Conservation (phyloP, 2,329 filamentous ascomycete species). For the Trichocomaceae sp. region DNA sequence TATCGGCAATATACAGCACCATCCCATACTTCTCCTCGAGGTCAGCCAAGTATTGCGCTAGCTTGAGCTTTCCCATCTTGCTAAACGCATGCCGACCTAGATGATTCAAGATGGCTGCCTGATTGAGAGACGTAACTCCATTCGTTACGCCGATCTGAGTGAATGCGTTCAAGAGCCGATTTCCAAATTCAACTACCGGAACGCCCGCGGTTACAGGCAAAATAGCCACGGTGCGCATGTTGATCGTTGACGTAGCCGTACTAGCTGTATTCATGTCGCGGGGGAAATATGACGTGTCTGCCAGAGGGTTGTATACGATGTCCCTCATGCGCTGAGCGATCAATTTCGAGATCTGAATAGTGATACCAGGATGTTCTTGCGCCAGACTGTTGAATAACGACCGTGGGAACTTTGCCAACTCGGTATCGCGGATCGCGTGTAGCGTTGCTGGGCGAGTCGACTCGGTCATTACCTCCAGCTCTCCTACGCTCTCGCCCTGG, state of each 20-base stretch:
- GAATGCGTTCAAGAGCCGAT: conserved; percentile 77
- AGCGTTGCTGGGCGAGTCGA: conserved; percentile 82
- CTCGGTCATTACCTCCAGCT: conserved; percentile 94
- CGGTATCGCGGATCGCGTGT: conserved; percentile 93
- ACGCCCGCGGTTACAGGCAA: conserved; percentile 86
- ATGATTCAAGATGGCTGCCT: conserved; percentile 89
- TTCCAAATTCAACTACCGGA: conserved; percentile 91
- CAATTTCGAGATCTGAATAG: conserved; percentile 98
- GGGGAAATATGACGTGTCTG: conserved; percentile 58
- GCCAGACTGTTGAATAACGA: conserved; percentile 96
- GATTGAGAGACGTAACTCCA: conserved; percentile 85
- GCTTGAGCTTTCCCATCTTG: conserved; percentile 91
- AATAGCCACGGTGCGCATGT: conserved; percentile 86
- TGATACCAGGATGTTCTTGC: conserved; percentile 94
- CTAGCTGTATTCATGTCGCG: conserved; percentile 47
- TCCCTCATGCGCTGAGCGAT: conserved; percentile 87
- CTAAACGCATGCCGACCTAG: conserved; percentile 94
- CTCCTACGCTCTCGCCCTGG: conserved; percentile 94
- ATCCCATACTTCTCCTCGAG: conserved; percentile 95
- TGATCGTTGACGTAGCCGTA: conserved; percentile 72
- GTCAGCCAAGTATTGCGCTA: conserved; percentile 93
- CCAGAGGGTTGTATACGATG: conserved; percentile 68
- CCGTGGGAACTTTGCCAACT: conserved; percentile 90
- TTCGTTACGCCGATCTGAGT: conserved; percentile 83
- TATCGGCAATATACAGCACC: conserved; percentile 93